Evolutionary conservation across 164 flowering plant genomes (phyloP), one percentile per base, ranked within the genome.

Genomic region (grape (Vitis vinifera)): DNA sequence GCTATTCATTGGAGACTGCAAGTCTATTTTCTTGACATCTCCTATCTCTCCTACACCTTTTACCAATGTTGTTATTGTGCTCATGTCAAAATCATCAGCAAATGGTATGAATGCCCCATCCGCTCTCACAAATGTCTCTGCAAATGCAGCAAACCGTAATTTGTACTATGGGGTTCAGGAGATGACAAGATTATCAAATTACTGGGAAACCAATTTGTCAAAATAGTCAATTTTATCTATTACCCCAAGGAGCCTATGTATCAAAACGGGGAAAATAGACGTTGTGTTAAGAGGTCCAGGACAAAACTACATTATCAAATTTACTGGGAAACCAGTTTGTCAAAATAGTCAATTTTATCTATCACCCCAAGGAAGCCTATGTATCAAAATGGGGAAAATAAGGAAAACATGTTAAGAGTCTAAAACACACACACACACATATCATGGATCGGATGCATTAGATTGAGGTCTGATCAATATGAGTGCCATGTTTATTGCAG

Each of bases 121-220:
- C 66, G 93, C 93, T 78, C 91, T 80, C 65, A 89, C 93, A 79
- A 84, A 89, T 73, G 93, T 89, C 85, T 89, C 91, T 89, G 85
- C 78, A 79, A 9, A 59, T n/a, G 30, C 9, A 69, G 12, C 17
- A 72, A 27, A 64, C 66, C 37, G 62, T 58, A 13, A 30, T 60
- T 23, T 23, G 27, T 23, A 23, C 27, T 23, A 23, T 23, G 27
- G 2, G 13, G 66, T 11, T 63, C 37, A 55, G 59, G 29, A 66
- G 11, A 11, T n/a, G 23, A 65, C 12, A 7, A 60, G 6, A 60
- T 27, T 60, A 60, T 60, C 48, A 37, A 53, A 53, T 0, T 6
- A 14, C 5, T 15, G 56, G 44, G 44, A 3, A 37, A 37, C 27
- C 27, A 23, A 6, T 37, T 6, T 37, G 5, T 37, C 44, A 31